Percentiles rank a stretch among this genome's conserved stretches.
These are phyloP conservation scores for Albugo candida DNA, from an alignment of 352 stramenopile genomes.

Conservation along the genomic window DNA sequence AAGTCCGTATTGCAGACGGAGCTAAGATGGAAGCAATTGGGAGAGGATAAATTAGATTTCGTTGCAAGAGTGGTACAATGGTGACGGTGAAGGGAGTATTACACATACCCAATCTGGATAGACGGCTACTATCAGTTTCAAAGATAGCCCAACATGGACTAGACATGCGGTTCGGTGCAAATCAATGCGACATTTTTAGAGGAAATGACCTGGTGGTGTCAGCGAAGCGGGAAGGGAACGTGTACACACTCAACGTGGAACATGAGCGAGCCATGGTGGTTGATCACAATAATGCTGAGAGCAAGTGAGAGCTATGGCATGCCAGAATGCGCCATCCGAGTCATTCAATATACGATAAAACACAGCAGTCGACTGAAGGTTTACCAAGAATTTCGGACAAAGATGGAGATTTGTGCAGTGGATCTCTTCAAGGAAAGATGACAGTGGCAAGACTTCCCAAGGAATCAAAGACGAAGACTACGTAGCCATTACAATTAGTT, in stretches of 20 bases:
- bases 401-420: conserved; percentile 1
- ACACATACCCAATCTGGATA: conserved; percentile 5
- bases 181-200: conserved; percentile 4
- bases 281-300: background rate
- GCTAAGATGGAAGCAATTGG: too few species aligned
- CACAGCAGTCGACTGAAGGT: background rate
- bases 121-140: conserved; percentile 6
- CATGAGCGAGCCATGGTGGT: conserved; percentile 2
- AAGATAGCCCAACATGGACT: conserved; percentile 5
- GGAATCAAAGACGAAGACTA: too few species aligned
- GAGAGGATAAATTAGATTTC: too few species aligned
- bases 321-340: conserved; percentile 7
- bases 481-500: conserved; percentile 3
- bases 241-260: conserved; percentile 8
- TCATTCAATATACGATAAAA: background rate
- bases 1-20: too few species aligned
- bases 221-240: conserved; percentile 7
- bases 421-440: conserved; percentile 8
- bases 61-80: too few species aligned
- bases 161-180: conserved; percentile 7
- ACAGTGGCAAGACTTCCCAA: conserved; percentile 3
- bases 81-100: too few species aligned
- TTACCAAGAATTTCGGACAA: background rate
- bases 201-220: conserved; percentile 2
- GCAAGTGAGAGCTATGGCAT: conserved; percentile 10